Evolutionary conservation across 2,329 filamentous ascomycete genomes (phyloP), one percentile per base, ranked within the genome.

Genomic region (Colletotrichum caudatum): DNA sequence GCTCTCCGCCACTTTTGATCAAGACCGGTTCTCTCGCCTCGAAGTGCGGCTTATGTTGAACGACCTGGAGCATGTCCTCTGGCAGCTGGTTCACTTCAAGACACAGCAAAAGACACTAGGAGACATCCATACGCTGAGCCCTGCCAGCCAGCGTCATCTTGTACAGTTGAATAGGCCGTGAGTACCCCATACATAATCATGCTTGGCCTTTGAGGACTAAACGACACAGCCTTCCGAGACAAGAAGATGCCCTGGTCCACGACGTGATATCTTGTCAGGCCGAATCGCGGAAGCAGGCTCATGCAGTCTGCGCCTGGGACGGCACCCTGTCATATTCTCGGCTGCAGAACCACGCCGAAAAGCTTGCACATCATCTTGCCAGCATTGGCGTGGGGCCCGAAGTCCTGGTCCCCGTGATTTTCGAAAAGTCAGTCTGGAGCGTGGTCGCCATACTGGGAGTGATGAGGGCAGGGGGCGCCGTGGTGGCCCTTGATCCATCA

Each of bases 341-440:
- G 44, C 48, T 70, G 29, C 56, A 37, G 14, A 9, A 29, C 20
- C 11, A 5, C 20, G 35, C 39, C 20, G 23, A 70, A 0, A 48
- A 5, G 5, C 26, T 70, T 8, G 29, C 51, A 18, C 1, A 26
- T 0, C 29, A 48, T 3, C 56, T 70, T 6, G 20, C 14, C 0
- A 29, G n/a, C 11, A 41, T 73, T 9, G 76, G 77, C 18, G 72
- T 77, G 5, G 72, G 72, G 2, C 64, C 58, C 8, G 74, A 72
- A 20, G 61, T 65, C 6, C 44, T 75, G 12, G 67, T 73, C 1
- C 71, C 68, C 2, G 41, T 68, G 12, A 41, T 64, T 5, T 73
- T 73, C 1, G 68, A 72, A 18, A 73, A 73, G 60, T 72, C 50
- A 3, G n/a, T 56, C n/a, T 68, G 48, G 56, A 64, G 44, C 39